Evolutionary conservation across 2,329 filamentous ascomycete genomes (phyloP), one percentile per base, ranked within the genome.

Genomic region (Corynespora cassiicola): DNA sequence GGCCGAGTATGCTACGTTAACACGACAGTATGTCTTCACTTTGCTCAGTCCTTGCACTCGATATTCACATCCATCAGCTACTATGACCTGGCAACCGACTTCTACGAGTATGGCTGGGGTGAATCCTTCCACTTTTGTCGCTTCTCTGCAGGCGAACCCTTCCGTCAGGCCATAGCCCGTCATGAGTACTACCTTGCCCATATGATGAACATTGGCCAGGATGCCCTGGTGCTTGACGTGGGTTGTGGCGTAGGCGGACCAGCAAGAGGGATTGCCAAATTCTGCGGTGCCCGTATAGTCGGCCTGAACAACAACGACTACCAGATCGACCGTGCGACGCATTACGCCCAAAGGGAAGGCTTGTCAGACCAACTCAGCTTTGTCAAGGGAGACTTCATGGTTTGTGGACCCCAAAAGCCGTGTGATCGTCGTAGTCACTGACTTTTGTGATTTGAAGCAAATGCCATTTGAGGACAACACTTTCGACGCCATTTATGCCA

Each of bases 261-360:
- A 14, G 91, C 90, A 9, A 82, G 89, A 45, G 90, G 96, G 75
- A 95, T 96, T 57, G 88, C 87, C 70, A 91, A 91, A 72, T 96
- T 96, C 75, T 86, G 88, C 6, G 90, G 87, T 46, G 85, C 81
- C 56, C 87, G 95, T 56, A 80, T 96, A 50, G 86, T 87, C 12
- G 91, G 91, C 25, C 74, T 96, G 66, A 96, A 96, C 82, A 95
- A 95, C 82, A 96, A 96, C 70, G 89, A 95, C 73, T 96, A 96
- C 76, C 91, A 96, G 74, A 94, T 96, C 53, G 81, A 95, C 63
- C 86, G 90, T 47, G 90, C 89, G 11, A 88, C 82, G 7, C 76
- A 79, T 36, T 94, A 95, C 64, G 88, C 90, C 2, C 71, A 78
- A 38, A 87, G 87, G 69, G 88, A 94, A 71, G 84, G 84, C 28